Base-by-base conservation (phyloP, 192 early-diverging fungal genomes). In the Funneliformis geosporum region DNA sequence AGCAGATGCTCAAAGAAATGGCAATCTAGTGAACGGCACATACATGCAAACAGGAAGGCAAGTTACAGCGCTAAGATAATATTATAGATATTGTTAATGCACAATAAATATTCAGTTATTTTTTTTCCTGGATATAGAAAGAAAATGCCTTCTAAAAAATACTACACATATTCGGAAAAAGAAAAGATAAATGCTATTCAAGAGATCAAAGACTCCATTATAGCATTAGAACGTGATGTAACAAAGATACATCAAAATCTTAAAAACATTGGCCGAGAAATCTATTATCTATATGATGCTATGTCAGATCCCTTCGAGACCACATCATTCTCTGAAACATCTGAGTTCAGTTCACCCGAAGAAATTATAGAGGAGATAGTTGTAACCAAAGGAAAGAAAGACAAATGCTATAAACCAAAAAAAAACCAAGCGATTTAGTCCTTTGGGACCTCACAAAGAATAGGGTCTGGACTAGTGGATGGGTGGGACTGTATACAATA, bases 211-310 rank as follows among this genome's bases (percentile, higher is more conserved):
- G 25, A 61, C 21, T 61, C 60, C 60, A 61, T 61, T 61, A 61
- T 61, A 61, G 60, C 60, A 25, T 61, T 61, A 25, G 60, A 61
- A 61, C 9, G 60, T 61, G 60, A 61, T 61, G 25, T 61, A 25
- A 61, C 60, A 23, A 61, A 61, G 60, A 61, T 61, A 61, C 60
- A 61, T 61, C 2, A 61, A 61, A 61, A 61, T 61, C 60, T 61
- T 61, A 61, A 61, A 61, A 61, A 25, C 9, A 61, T 61, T 61
- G 60, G 21, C 60, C 11, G 60, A 61, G 60, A 61, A 61, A n/a
- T n/a, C n/a, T n/a, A n/a, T n/a, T n/a, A n/a, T n/a, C n/a, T n/a
- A n/a, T n/a, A n/a, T n/a, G n/a, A 61, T 61, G 21, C 25, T 23
- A 23, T 61, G 11, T 61, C 60, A 43, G 42, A 8, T 43, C 42